Evolutionary conservation across 1,139 yeast species (phyloP), one percentile per base, ranked within the genome.

Genomic region (Sugiyamaella sp.): DNA sequence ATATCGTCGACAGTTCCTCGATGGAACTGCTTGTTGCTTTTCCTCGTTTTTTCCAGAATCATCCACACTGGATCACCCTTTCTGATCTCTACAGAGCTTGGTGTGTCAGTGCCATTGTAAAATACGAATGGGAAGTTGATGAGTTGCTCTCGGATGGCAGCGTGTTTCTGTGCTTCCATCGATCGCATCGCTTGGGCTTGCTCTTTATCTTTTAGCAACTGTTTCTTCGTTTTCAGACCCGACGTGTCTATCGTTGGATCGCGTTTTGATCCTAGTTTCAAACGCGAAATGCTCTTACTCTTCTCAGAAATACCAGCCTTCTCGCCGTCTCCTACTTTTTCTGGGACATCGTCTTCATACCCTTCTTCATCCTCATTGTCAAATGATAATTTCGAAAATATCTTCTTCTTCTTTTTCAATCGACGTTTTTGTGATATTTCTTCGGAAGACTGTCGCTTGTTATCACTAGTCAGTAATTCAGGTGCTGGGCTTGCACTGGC

Each of bases 1-100:
- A 64, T 59, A 46, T 64, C 67, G 53, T 64, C 65, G 5, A 60
- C 62, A 9, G 64, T 61, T 8, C 62, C 63, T n/a, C 66, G 51
- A 40, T 60, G 64, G 25, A 61, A 60, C 50, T 63, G 61, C 47
- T 49, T 55, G 19, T 53, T 43, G 17, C 46, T 55, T 24, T 61
- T 57, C 33, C 65, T 48, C 8, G 66, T 59, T n/a, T 60, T 57
- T 8, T 64, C 68, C n/a, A 64, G 56, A 46, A 64, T 52, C 37
- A 53, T 45, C 64, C 65, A 60, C 4, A 64, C 52, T 14, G 61
- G 65, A 37, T 63, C 67, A 1, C 67, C 66, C 32, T 60, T 57
- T 35, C 54, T 59, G n/a, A 63, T 56, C 8, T 58, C 52, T n/a
- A 64, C 60, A 5, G 46, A 37, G 24, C 59, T 57, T 6, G 63